Base-by-base conservation (phyloP, 768 basidiomycete genomes). In the Rickenella mellea region DNA sequence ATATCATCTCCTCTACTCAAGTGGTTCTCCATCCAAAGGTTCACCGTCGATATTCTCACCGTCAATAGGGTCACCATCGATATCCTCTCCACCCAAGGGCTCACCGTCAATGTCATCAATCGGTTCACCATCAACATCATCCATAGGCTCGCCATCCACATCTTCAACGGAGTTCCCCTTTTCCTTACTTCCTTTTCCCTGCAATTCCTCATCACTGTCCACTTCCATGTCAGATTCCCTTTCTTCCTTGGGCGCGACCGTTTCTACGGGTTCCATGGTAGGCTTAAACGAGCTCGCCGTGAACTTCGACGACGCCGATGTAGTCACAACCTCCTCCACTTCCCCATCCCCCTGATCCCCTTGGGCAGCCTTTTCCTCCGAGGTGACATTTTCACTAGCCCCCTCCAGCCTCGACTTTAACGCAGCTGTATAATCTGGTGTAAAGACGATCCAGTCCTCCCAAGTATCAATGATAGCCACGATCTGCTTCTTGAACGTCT, bases 361-460 rank as follows among this genome's bases (percentile, higher is more conserved):
- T 29, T 39, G 49, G 45, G 47, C 46, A 51, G 15, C 52, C 39
- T 59, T 58, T 43, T 58, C 53, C 15, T 60, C 54, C 26, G 49
- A 48, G 2, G 52, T 50, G 36, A 55, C 52, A 29, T 61, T 48
- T 17, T 59, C 53, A 1, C 54, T 48, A 15, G 56, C 62, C 17
- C 88, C 88, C 38, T 93, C 87, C 38, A 98, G 69, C 43, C 91
- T 69, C 41, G 61, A 62, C 20, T 89, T 70, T 12, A 94, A 70
- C 51, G 83, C 78, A 2, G 70, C 55, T 0, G 86, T 92, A 53
- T 85, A 87, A 42, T 93, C 87, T 2, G 83, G 85, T 40, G 88
- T 72, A 57, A 98, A 98, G 25, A 97, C 87, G 44, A 98, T 93
- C 92, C 93, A 94, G 57, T 96, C 84, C 56, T 97, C 96, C 92